A percentile compares a stretch with the other conserved stretches of the same genome.
These are phyloP conservation scores for Tulasnella sp. DNA, from an alignment of 768 basidiomycete species.

Conservation along the genomic window DNA sequence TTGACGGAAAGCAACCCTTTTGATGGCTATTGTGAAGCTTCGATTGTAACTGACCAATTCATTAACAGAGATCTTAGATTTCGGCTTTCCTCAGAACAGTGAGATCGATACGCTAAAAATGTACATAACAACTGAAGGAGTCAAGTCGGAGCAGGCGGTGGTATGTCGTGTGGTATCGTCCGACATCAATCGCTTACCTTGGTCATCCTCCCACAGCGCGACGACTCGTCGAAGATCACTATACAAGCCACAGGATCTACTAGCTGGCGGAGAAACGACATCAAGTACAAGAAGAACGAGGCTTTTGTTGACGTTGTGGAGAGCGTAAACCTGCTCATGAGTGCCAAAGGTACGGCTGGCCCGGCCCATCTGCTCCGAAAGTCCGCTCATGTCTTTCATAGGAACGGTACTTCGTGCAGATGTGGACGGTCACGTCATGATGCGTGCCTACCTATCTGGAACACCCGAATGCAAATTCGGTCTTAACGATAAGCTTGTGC, in stretches of 20 bases:
- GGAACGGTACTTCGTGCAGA: conserved; percentile 89
- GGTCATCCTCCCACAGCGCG: conserved; percentile 42
- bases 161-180: conserved; percentile 34
- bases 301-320: conserved; percentile 99
- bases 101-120: conserved; percentile 96
- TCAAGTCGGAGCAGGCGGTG: conserved; percentile 77
- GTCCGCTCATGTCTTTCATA: conserved; percentile 25
- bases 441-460: conserved; percentile 94
- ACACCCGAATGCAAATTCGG: conserved; percentile 99
- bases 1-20: conserved; percentile 65
- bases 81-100: conserved; percentile 98
- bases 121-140: conserved; percentile 96
- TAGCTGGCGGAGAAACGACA: conserved; percentile 89
- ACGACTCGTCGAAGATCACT: conserved; percentile 95
- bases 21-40: not conserved
- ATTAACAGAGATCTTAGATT: conserved; percentile 86
- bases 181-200: not conserved
- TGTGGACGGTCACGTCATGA: conserved; percentile 94
- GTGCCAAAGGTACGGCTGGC: conserved; percentile 63
- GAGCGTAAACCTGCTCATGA: conserved; percentile 93
- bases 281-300: conserved; percentile 99
- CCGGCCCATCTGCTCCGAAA: not conserved
- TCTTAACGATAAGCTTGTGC: conserved; percentile 93
- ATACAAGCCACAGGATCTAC: conserved; percentile 94
- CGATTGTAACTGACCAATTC: not conserved